Evolutionary conservation across 2,329 filamentous ascomycete genomes (phyloP).

Genomic region (Epichloe coenophiala): DNA sequence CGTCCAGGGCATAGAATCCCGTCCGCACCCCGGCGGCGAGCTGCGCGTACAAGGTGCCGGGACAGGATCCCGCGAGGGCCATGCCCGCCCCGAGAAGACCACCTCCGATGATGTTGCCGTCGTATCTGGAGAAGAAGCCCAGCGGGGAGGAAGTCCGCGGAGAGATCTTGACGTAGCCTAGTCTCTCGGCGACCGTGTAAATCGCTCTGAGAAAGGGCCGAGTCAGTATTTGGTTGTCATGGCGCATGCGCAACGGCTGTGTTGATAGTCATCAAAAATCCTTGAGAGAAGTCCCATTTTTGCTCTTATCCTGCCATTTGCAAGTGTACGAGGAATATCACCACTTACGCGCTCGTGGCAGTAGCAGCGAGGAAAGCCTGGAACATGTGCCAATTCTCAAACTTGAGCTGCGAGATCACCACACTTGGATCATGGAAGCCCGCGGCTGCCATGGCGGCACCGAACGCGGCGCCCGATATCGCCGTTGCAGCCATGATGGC

Average conservation of each 20-base stretch:
- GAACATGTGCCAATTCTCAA: conserved; percentile 52
- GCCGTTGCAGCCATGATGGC: conserved; percentile 2
- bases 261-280: no score
- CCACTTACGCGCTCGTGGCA: conserved; percentile 44
- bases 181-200: conserved; percentile 30
- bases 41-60: conserved; percentile 51
- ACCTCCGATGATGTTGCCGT: conserved; percentile 54
- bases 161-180: conserved; percentile 27
- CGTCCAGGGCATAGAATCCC: conserved; percentile 38
- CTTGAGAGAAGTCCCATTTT: no score
- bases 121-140: conserved; percentile 40
- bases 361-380: conserved; percentile 50
- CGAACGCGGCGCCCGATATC: conserved; percentile 44
- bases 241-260: no score
- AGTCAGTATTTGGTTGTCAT: neutral
- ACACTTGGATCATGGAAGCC: conserved; percentile 47
- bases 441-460: conserved; percentile 44
- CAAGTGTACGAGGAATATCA: no score
- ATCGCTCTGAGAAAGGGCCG: conserved; percentile 23
- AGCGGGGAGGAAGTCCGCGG: conserved; percentile 38
- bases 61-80: conserved; percentile 51
- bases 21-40: conserved; percentile 37
- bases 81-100: conserved; percentile 50
- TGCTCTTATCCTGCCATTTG: no score
- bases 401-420: conserved; percentile 46